Percentiles rank a stretch among this genome's conserved stretches.
Conservation (phyloP, 2,329 filamentous ascomycete genomes). For the Talaromyces sp. region DNA sequence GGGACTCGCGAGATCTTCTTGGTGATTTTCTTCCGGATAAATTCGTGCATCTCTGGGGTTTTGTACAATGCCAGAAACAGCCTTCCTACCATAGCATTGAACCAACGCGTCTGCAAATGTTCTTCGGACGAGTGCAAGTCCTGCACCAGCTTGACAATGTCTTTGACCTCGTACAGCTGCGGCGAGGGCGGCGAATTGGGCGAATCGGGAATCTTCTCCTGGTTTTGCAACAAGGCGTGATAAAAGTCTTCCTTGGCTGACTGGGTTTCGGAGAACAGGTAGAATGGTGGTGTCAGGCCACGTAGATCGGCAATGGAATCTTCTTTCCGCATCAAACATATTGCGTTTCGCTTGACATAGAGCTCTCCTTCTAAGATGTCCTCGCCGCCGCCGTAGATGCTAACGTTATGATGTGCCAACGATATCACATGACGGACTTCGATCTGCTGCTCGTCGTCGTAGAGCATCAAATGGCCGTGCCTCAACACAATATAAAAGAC, state of each 20-base stretch:
- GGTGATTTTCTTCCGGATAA: slow-evolving; percentile 78
- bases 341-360: slow-evolving; percentile 90
- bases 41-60: slow-evolving; percentile 73
- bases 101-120: slow-evolving; percentile 82
- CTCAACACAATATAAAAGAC: slow-evolving; percentile 90
- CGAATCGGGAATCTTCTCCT: slow-evolving; percentile 62
- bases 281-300: slow-evolving; percentile 75
- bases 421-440: slow-evolving; percentile 96
- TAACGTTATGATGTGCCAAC: slow-evolving; percentile 75
- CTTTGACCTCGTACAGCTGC: slow-evolving; percentile 73
- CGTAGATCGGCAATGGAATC: slow-evolving; percentile 50
- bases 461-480: slow-evolving; percentile 94
- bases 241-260: slow-evolving; percentile 99
- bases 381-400: slow-evolving; percentile 76
- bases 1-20: slow-evolving; percentile 96
- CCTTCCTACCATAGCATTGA: slow-evolving; percentile 86
- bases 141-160: slow-evolving; percentile 87
- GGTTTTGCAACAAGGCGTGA: slow-evolving; percentile 80
- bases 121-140: slow-evolving; percentile 88
- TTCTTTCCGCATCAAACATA: slow-evolving; percentile 67
- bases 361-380: slow-evolving; percentile 84
- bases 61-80: slow-evolving; percentile 85
- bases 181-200: slow-evolving; percentile 61
- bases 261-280: slow-evolving; percentile 88
- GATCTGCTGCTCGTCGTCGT: slow-evolving; percentile 90